Evolutionary conservation across 768 basidiomycete species (phyloP).

Genomic region (Suillus placidus): DNA sequence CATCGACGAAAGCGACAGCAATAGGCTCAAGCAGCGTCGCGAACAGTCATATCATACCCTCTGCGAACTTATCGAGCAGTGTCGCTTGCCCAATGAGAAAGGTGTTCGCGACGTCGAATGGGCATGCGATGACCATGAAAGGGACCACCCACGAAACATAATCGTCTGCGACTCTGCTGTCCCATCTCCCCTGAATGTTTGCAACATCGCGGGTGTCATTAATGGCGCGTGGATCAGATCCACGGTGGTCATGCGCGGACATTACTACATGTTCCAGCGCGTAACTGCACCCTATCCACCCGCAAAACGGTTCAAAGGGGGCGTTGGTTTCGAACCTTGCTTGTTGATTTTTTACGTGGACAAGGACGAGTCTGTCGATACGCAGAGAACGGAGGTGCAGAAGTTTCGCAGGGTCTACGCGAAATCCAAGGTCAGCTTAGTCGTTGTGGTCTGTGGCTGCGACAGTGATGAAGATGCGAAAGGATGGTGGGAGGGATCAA

Average conservation of each 20-base stretch:
- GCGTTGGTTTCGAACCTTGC: conserved; percentile 7
- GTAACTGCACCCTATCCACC: conserved; percentile 10
- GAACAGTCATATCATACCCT: conserved; percentile 14
- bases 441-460: conserved; percentile 11
- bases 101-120: neutral
- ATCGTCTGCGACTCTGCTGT: conserved; percentile 14
- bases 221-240: conserved; percentile 6
- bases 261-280: conserved; percentile 12
- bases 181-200: neutral
- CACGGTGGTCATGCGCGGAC: conserved; percentile 7
- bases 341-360: conserved; percentile 13
- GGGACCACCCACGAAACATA: conserved; percentile 3
- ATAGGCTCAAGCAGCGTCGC: neutral
- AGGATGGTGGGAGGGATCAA: conserved; percentile 11
- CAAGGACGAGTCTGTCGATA: neutral
- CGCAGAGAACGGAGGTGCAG: conserved; percentile 8
- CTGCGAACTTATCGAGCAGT: conserved; percentile 3
- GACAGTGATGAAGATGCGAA: conserved; percentile 12
- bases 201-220: conserved; percentile 10
- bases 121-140: conserved; percentile 1
- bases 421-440: conserved; percentile 5
- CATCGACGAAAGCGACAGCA: neutral
- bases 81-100: neutral
- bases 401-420: conserved; percentile 10
- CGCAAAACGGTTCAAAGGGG: neutral